Evolutionary conservation across 768 basidiomycete species (phyloP).

Genomic region (Termitomyces heimii): DNA sequence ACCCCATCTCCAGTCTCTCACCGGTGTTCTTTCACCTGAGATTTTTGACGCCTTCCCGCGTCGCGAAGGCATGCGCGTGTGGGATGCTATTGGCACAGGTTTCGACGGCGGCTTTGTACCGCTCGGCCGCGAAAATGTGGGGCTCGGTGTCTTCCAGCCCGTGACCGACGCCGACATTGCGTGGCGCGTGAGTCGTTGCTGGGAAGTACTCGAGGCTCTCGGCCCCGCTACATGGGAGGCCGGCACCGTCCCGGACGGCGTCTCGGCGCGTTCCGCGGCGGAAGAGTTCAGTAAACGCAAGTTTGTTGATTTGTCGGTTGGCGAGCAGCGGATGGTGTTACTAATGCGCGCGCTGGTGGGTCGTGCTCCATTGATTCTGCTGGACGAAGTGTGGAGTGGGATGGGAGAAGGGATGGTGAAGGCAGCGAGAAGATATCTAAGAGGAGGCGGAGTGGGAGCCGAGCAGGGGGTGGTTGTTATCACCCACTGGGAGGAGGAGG

Average conservation of each 20-base stretch:
- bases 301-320: conserved; percentile 64
- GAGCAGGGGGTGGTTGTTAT: conserved; percentile 81
- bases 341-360: conserved; percentile 84
- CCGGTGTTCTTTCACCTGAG: conserved; percentile 86
- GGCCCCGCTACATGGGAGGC: conserved; percentile 50
- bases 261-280: conserved; percentile 12
- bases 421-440: conserved; percentile 58
- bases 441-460: conserved; percentile 38
- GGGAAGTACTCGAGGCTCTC: conserved; percentile 59
- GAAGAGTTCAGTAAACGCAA: conserved; percentile 37
- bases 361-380: conserved; percentile 63
- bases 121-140: conserved; percentile 34
- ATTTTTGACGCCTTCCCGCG: conserved; percentile 88
- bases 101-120: conserved; percentile 83
- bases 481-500: conserved; percentile 89
- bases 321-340: conserved; percentile 76
- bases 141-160: conserved; percentile 34
- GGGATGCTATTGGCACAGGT: conserved; percentile 82
- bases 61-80: conserved; percentile 57
- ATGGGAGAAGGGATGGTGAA: conserved; percentile 80
- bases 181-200: conserved; percentile 33
- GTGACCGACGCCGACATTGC: conserved; percentile 24
- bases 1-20: conserved; percentile 52
- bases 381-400: conserved; percentile 93
- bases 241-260: neutral